These are phyloP conservation scores for Daldinia grandis DNA, from an alignment of 495 filamentous ascomycete genomes.

Conservation along the genomic window DNA sequence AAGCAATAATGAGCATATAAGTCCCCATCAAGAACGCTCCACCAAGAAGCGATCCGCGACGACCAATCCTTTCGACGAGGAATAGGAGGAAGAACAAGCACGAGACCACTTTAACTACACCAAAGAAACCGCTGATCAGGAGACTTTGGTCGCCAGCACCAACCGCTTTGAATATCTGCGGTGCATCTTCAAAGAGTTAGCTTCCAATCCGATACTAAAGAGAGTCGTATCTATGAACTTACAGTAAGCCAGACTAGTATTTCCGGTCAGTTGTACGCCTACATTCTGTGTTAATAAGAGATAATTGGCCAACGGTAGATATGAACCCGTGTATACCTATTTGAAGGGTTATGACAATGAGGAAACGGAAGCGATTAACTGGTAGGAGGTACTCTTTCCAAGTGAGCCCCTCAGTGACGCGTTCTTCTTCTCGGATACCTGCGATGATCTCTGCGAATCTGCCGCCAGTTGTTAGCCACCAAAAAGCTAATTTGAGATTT, in stretches of 20 bases:
- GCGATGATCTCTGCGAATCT: constrained; percentile 56
- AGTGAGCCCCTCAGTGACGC: constrained; percentile 54
- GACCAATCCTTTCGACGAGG: constrained; percentile 51
- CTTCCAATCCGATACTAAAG: constrained; percentile 4
- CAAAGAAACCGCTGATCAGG: constrained; percentile 60
- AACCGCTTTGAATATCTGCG: constrained; percentile 58
- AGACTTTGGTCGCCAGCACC: constrained; percentile 54
- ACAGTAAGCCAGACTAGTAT: constrained; percentile 59
- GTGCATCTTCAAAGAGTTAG: constrained; percentile 39
- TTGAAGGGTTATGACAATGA: constrained; percentile 53
- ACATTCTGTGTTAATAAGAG: constrained; percentile 11
- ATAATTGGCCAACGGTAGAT: background rate
- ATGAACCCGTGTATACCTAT: constrained; percentile 24
- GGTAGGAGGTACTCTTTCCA: constrained; percentile 56
- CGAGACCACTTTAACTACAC: constrained; percentile 56
- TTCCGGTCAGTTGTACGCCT: constrained; percentile 58
- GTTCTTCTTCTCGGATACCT: constrained; percentile 54
- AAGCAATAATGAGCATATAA: constrained; percentile 43
- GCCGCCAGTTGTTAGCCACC: constrained; percentile 1
- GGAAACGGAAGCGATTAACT: constrained; percentile 55
- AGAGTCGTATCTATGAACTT: background rate
- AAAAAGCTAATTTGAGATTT: background rate
- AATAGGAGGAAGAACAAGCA: constrained; percentile 52
- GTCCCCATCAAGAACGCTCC: constrained; percentile 51
- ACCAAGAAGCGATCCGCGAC: constrained; percentile 47